Evolutionary conservation across 2,329 filamentous ascomycete species (phyloP).

Genomic region (Fusarium abutilonis): DNA sequence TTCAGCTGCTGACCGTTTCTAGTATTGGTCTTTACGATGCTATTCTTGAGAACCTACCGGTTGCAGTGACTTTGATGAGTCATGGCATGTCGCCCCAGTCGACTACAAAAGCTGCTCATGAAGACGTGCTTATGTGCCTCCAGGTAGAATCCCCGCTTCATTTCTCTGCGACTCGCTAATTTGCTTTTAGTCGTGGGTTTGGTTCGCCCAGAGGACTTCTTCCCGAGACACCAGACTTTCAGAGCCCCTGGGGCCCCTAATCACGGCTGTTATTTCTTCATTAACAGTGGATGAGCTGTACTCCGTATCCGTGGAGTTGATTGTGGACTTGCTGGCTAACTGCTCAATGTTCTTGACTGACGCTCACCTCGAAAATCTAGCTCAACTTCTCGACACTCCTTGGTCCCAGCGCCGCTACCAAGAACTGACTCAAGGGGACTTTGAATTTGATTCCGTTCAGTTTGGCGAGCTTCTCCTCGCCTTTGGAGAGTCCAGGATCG

Average conservation of each 20-base stretch:
- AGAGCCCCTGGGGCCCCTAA: slow-evolving; percentile 66
- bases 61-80: slow-evolving; percentile 54
- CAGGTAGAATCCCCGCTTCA: slow-evolving; percentile 54
- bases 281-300: slow-evolving; percentile 68
- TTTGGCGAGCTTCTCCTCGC: slow-evolving; percentile 74
- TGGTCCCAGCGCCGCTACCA: slow-evolving; percentile 68
- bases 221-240: slow-evolving; percentile 66
- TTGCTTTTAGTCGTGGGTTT: slow-evolving; percentile 71
- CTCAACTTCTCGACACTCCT: slow-evolving; percentile 66
- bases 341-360: slow-evolving; percentile 70
- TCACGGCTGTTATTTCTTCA: slow-evolving; percentile 68
- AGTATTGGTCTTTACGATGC: slow-evolving; percentile 54
- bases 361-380: slow-evolving; percentile 66
- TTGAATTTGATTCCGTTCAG: slow-evolving; percentile 70
- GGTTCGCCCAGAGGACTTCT: slow-evolving; percentile 74
- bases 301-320: slow-evolving; percentile 68
- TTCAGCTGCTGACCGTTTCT: slow-evolving; percentile 28
- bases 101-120: slow-evolving; percentile 53
- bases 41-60: slow-evolving; percentile 54
- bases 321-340: slow-evolving; percentile 72
- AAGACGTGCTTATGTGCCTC: slow-evolving; percentile 68
- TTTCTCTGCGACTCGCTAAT: slow-evolving; percentile 12
- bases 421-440: slow-evolving; percentile 66
- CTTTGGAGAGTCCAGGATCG: slow-evolving; percentile 73
- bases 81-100: slow-evolving; percentile 49